Evolutionary conservation across 495 filamentous ascomycete species (phyloP), one percentile per base, ranked within the genome.

Genomic region (Hypoxylon trugodes): DNA sequence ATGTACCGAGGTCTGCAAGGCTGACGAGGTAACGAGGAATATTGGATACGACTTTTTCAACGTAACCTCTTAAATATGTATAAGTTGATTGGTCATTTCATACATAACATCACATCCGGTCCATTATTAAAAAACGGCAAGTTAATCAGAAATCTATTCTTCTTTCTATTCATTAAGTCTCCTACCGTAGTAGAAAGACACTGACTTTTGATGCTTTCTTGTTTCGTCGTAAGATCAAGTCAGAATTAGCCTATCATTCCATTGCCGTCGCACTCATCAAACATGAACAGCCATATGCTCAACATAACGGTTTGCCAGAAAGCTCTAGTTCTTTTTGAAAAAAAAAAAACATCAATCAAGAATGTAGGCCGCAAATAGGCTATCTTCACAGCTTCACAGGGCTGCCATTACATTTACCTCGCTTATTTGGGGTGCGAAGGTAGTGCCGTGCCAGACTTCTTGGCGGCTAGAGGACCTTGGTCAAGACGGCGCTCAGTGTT

Each of bases 401-500:
- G 12, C 30, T 26, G n/a, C n/a, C n/a, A n/a, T n/a, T n/a, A n/a
- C 10, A 30, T 30, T 10, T 30, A 30, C 28, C 28, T 15, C 45
- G 13, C 30, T 24, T 69, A 66, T 12, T 67, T 62, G 18, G 52
- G 24, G 10, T 37, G 58, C 13, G 41, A 30, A 38, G 64, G 64
- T 7, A 66, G 66, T 13, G 67, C 60, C 1, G 61, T 50, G 5
- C 71, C 71, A 41, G 68, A 71, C 51, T 63, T 74, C 47, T 64
- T 69, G 55, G 74, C 66, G 5, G 73, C 53, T 18, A 77, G 60
- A 22, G 68, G 66, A 5, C 89, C 88, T 64, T 97, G 93, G 26
- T 90, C 82, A 63, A 98, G 84, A 49, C 93, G 84, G 64, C 95
- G 84, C 86, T 98, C 95, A 6, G 80, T 87, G 81, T 98, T 98